These are phyloP conservation scores for Lipomyces spencermartinsiae DNA, from an alignment of 805 yeast genomes.

Conservation along the genomic window DNA sequence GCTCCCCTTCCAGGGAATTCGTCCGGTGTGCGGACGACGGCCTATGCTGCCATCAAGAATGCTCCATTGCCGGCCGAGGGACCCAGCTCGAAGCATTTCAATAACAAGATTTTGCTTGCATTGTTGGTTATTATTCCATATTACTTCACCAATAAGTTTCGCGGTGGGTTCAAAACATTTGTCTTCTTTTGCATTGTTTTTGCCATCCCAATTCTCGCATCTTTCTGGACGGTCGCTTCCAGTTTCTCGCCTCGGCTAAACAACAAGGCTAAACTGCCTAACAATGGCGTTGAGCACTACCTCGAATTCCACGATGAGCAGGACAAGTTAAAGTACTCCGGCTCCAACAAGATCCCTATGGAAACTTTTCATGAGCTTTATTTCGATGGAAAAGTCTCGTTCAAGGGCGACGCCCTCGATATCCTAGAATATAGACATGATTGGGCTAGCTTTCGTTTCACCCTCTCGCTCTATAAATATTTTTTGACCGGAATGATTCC, in stretches of 20 bases:
- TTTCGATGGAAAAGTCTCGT: conserved; percentile 81
- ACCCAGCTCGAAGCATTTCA: conserved; percentile 79
- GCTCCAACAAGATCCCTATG: conserved; percentile 81
- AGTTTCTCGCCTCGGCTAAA: conserved; percentile 81
- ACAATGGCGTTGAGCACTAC: conserved; percentile 77
- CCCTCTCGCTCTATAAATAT: conserved; percentile 74
- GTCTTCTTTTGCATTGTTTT: conserved; percentile 61
- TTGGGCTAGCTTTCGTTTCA: conserved; percentile 85
- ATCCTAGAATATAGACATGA: conserved; percentile 86
- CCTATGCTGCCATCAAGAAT: conserved; percentile 75
- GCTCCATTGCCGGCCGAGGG: conserved; percentile 93
- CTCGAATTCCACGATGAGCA: conserved; percentile 80
- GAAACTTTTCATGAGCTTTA: conserved; percentile 90
- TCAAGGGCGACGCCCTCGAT: conserved; percentile 87
- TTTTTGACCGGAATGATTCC: conserved; percentile 89
- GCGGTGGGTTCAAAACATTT: conserved; percentile 71
- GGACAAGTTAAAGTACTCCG: conserved; percentile 70
- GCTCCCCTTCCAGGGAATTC: conserved; percentile 52
- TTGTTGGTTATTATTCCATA: conserved; percentile 65
- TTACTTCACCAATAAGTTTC: conserved; percentile 66
- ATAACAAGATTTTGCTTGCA: conserved; percentile 60
- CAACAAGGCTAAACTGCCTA: conserved; percentile 76
- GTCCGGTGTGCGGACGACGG: conserved; percentile 60
- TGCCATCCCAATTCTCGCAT: conserved; percentile 74
- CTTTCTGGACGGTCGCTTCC: conserved; percentile 81